Evolutionary conservation across 371 early-diverging fungal genomes (phyloP), one percentile per base, ranked within the genome.

Genomic region (Umbelopsis sp.): DNA sequence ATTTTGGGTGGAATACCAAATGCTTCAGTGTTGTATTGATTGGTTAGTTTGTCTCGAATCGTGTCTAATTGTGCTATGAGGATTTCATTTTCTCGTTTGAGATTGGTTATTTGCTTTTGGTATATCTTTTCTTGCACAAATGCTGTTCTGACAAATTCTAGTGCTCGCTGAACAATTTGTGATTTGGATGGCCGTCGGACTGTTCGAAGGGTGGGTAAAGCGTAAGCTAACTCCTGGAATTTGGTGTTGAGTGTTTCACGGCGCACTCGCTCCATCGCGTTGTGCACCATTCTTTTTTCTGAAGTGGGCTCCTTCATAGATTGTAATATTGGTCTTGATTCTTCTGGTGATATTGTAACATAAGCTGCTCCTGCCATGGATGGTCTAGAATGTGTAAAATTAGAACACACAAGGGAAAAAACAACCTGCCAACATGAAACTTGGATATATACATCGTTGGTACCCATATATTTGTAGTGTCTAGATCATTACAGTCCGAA

Each of bases 141-240:
- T 16, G 57, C 57, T 57, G 57, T 35, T 57, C 57, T 57, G 29
- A 57, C 57, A 57, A 57, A 57, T 29, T 57, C 57, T n/a, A 57
- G n/a, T 18, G 57, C 57, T 57, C 57, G 29, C 9, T 57, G 57
- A 14, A 57, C 57, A 35, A 57, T 57, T 35, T 57, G 57, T 35
- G 57, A 57, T 35, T 57, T 57, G 57, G 57, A 57, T 16, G 57
- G 57, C 4, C 57, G 57, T 29, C 57, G 57, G 14, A 57, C 57
- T 6, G 57, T 57, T 57, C 57, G 57, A 8, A 57, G 57, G 9
- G 57, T 57, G 8, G 57, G 57, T 57, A 57, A 35, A 32, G 57
- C 57, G 18, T 57, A 57, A 11, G 57, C 57, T 3, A 57, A 32
- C 29, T 57, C 57, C 29, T 57, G 57, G 35, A 57, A 57, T 57